Evolutionary conservation across 768 basidiomycete species (phyloP).

Genomic region (Mycena polygramma): DNA sequence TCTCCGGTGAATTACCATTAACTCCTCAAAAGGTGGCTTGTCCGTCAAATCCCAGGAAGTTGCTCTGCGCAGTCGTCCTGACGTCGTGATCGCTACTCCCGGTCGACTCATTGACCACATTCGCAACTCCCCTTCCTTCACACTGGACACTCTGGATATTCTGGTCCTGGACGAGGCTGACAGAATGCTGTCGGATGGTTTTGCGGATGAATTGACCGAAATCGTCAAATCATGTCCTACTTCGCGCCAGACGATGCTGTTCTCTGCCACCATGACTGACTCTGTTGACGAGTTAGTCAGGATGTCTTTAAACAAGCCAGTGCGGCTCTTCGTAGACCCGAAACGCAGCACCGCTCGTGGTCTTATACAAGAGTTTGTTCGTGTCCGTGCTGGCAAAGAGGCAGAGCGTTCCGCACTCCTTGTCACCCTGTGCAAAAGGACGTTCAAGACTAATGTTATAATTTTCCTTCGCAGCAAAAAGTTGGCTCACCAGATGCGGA

Average conservation of each 20-base stretch:
- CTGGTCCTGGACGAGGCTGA: slow-evolving; percentile 98
- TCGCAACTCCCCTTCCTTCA: slow-evolving; percentile 94
- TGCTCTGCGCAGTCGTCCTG: slow-evolving; percentile 87
- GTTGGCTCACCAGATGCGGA: slow-evolving; percentile 95
- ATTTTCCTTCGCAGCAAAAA: slow-evolving; percentile 98
- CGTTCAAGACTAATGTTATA: slow-evolving; percentile 87
- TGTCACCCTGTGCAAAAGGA: slow-evolving; percentile 87
- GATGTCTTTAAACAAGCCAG: slow-evolving; percentile 93
- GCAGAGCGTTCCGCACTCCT: slow-evolving; percentile 82
- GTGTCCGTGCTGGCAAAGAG: slow-evolving; percentile 87
- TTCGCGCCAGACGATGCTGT: slow-evolving; percentile 97
- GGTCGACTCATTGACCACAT: slow-evolving; percentile 98
- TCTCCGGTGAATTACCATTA: slow-evolving; percentile 14
- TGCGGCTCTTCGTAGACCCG: slow-evolving; percentile 95
- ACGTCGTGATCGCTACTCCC: slow-evolving; percentile 96
- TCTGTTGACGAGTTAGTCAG: slow-evolving; percentile 93
- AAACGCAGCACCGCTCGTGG: slow-evolving; percentile 89
- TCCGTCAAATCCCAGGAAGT: slow-evolving; percentile 94
- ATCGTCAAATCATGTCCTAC: slow-evolving; percentile 91
- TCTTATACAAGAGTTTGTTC: slow-evolving; percentile 94
- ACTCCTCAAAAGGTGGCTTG: slow-evolving; percentile 76
- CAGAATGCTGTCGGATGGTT: slow-evolving; percentile 96
- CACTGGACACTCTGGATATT: slow-evolving; percentile 92
- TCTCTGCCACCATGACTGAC: slow-evolving; percentile 99
- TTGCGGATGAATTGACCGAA: slow-evolving; percentile 93